Percentiles rank a stretch among this genome's conserved stretches.
phyloP scores from a whole-genome alignment of 1,284 basidiomycete species.

The Ceratobasidium sp. region DNA sequence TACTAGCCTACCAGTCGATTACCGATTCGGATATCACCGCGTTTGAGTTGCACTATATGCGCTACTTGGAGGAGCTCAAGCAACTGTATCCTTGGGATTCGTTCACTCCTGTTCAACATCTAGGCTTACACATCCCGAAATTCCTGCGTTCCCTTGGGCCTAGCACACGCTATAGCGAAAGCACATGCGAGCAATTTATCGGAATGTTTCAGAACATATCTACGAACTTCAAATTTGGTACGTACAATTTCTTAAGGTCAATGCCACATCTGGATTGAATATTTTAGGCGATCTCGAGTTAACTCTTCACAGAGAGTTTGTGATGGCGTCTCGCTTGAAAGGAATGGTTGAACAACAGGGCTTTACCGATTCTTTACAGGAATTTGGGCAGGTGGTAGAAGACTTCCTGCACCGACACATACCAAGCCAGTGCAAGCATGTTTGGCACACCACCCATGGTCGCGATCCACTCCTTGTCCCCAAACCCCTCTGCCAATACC shows the following conservation, averaged over 20 bases:
- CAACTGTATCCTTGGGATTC: conserved; percentile 22
- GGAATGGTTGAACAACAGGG: background rate
- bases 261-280: too few relatives aligned
- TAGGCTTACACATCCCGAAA: conserved; percentile 29
- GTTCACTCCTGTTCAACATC: conserved; percentile 30
- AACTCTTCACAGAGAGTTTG: conserved; percentile 27
- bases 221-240: conserved; percentile 42
- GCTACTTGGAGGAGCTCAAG: conserved; percentile 14
- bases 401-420: background rate
- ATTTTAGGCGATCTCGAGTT: conserved; percentile 19
- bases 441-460: background rate
- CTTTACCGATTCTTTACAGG: background rate
- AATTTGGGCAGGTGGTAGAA: background rate
- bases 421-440: background rate
- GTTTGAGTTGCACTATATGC: conserved; percentile 10
- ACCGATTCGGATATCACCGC: background rate
- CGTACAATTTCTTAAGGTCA: background rate
- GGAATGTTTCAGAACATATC: too few relatives aligned
- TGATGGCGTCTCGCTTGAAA: background rate
- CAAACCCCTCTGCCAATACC: background rate
- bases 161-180: conserved; percentile 10
- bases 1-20: conserved; percentile 25
- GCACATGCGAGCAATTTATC: background rate
- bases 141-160: conserved; percentile 38
- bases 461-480: background rate